Conservation (phyloP, 768 basidiomycete species). For the Trametes coccinea region DNA sequence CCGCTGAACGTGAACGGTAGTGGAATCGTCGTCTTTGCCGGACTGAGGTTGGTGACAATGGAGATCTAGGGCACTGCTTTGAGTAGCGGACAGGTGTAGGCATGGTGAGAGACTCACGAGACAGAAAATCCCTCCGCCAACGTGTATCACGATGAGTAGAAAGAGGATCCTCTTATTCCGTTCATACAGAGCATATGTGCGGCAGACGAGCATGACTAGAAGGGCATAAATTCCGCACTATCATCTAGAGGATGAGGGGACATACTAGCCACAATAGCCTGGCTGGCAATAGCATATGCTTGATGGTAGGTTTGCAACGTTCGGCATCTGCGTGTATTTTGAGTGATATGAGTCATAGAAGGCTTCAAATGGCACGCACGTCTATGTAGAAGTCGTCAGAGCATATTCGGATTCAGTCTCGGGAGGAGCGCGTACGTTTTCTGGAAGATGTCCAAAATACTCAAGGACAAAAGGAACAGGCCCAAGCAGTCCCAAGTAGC, state of each 20-base stretch:
- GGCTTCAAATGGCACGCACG: background rate
- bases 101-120: background rate
- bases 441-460: constrained; percentile 8
- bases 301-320: constrained; percentile 17
- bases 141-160: constrained; percentile 11
- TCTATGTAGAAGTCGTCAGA: background rate
- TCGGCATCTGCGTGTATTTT: constrained; percentile 4
- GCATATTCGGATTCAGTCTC: too few species aligned
- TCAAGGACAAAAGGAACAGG: constrained; percentile 22
- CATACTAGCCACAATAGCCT: constrained; percentile 16
- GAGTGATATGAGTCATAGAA: too few species aligned
- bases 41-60: constrained; percentile 1
- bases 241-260: background rate
- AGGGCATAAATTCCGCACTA: background rate
- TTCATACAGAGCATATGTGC: constrained; percentile 30
- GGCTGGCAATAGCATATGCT: constrained; percentile 7
- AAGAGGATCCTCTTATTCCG: constrained; percentile 23
- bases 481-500: constrained; percentile 28
- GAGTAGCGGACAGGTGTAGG: background rate
- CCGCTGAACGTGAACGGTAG: constrained; percentile 8
- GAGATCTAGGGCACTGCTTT: background rate
- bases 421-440: background rate
- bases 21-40: background rate
- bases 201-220: constrained; percentile 25
- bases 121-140: constrained; percentile 10